Base-by-base conservation (phyloP, 805 yeast species). In the Sugiyamaella smithiae region DNA sequence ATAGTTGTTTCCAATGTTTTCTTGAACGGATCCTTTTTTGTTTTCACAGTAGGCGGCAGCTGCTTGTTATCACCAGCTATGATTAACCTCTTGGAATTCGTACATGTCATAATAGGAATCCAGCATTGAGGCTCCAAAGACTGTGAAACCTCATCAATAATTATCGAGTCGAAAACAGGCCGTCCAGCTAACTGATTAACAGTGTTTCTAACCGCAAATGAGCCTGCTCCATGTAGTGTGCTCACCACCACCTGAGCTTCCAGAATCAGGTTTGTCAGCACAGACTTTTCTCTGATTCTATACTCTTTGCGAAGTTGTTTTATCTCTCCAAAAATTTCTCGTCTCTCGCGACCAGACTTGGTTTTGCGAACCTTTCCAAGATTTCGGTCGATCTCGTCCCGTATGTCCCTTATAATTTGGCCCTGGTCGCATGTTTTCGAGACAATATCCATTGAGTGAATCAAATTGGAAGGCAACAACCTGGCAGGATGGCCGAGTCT, bases 401-500 rank as follows among this genome's bases (percentile, higher is more conserved):
- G 75, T 4, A 91, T 80, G 38, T 84, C 97, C 32, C 71, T 70
- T 1, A 88, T 66, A 17, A 91, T 75, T 14, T 73, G 76, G 0
- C 84, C 85, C 3, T 77, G 73, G 48, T 78, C 80, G 23, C 78
- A 74, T 19, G 69, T 71, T 53, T 80, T 82, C 6, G 87, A 76
- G 1, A 87, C 70, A 16, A 85, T 68, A 57, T 90, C 97, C 20
- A 90, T 66, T 0, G 96, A 87, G 63, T 88, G 95, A 19, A 76
- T 71, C 28, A 82, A 65, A 48, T 81, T 84, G 0, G 74, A 59
- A 0, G 77, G 76, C 14, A 88, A 64, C 11, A 91, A 71, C 49
- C 97, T 76, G 1, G 97, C 96, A 0, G 98, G 98, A 64, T 93
- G 97, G 0, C 98, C 99, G 31, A 91, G 76, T 59, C 99, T 74